A percentile compares a stretch with the other conserved stretches of the same genome.
Conservation (phyloP, 345 rosid genomes). For the Capsella bursapastoris region DNA sequence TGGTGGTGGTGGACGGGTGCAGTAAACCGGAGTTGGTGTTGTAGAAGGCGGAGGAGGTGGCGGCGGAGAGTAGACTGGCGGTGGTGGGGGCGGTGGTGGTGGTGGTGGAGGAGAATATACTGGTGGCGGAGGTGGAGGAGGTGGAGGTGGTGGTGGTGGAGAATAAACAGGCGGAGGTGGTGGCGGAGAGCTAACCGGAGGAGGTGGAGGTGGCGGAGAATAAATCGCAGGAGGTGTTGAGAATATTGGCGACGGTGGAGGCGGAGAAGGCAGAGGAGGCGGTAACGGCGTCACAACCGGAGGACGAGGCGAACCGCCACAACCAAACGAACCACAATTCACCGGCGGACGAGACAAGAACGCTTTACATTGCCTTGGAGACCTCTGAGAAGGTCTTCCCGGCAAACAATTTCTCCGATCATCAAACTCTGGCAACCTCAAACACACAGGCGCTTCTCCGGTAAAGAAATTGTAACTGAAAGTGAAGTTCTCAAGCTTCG, state of each 20-base stretch:
- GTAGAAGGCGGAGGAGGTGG: slow-evolving; percentile 47
- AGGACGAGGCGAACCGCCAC: slow-evolving; percentile 66
- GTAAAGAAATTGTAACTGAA: slow-evolving; percentile 71
- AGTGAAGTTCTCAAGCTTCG: slow-evolving; percentile 68
- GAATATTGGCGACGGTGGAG: slow-evolving; percentile 48
- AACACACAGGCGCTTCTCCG: slow-evolving; percentile 69
- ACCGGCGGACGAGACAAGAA: slow-evolving; percentile 54
- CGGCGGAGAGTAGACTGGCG: slow-evolving; percentile 38
- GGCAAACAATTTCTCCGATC: slow-evolving; percentile 71
- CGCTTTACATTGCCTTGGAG: slow-evolving; percentile 58
- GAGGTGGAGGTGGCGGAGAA: slow-evolving; percentile 38
- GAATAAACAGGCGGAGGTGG: slow-evolving; percentile 17
- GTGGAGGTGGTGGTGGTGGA: slow-evolving; percentile 21
- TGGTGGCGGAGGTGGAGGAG: slow-evolving; percentile 34
- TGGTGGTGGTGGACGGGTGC: slow-evolving; percentile 44
- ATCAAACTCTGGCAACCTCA: slow-evolving; percentile 52
- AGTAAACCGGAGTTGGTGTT: slow-evolving; percentile 39
- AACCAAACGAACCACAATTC: slow-evolving; percentile 68
- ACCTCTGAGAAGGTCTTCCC: slow-evolving; percentile 60
- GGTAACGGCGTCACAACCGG: slow-evolving; percentile 68
- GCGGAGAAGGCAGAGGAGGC: slow-evolving; percentile 69
- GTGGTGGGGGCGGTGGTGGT: slow-evolving; percentile 43
- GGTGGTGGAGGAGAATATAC: slow-evolving; percentile 14
- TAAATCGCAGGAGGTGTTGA: slow-evolving; percentile 38
- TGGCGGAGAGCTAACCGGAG: slow-evolving; percentile 32